Base-by-base conservation (phyloP, 2,329 filamentous ascomycete species). In the Monosporascus sp. region DNA sequence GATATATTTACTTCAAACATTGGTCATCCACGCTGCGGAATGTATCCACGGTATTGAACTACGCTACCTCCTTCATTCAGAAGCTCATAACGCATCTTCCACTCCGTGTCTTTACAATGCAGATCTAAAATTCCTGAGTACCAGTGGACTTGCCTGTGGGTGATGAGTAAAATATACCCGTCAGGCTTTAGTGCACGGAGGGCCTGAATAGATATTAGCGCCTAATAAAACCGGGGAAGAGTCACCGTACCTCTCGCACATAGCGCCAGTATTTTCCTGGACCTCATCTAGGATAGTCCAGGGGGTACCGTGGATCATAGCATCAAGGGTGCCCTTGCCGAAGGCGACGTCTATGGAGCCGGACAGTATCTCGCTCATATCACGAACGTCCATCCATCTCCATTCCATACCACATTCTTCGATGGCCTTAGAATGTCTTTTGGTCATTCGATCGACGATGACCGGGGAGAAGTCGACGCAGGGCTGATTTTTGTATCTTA, bases 391-490 rank as follows among this genome's bases (percentile, higher is more conserved):
- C 55, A 72, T 72, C 37, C 70, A 65, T 25, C 62, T 57, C 80
- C 80, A 85, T 48, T 70, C 64, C n/a, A 82, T 77, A 5, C 70
- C 70, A 5, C 27, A 3, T 25, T 25, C 27, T 5, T 65, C 53
- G 5, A 73, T 60, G 5, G 27, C 27, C 8, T 64, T 53, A 0
- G 61, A 61, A 54, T 80, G 74, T 17, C 73, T 69, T 1, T 66
- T 60, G 3, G 65, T 67, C 81, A 85, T 85, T n/a, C 72, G 62
- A 6, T 77, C 66, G 2, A 85, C 75, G 0, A 80, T 77, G 1
- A 77, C 72, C 1, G 70, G 53, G 0, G 81, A 84, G 63, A 85
- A 85, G 65, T 85, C 81, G 47, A 79, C 68, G 57, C 79, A 82
- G 5, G 78, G 65, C 59, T 85, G 80, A 36, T 74, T 70, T 4